phyloP scores from a whole-genome alignment of 306 rosid genomes.

The Potentilla sterilis region DNA sequence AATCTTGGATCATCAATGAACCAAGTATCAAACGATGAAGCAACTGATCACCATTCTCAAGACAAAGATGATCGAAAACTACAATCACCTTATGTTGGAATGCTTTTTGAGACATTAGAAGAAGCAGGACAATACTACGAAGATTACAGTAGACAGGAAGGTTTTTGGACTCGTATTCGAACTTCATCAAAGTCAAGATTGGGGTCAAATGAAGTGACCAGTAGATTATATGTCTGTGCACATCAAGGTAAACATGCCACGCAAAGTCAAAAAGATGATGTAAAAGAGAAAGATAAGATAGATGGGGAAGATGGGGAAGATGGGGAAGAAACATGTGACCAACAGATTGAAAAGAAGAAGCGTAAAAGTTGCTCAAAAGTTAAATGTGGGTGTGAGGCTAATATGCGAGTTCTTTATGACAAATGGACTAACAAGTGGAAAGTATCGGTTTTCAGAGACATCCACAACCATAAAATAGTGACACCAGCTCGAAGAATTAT shows the following conservation, averaged over 20 bases:
- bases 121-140: not conserved
- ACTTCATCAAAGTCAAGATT: not conserved
- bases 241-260: not conserved
- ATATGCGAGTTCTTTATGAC: not conserved
- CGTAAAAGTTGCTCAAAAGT: not conserved
- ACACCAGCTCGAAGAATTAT: not conserved
- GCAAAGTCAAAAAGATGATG: not conserved
- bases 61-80: not conserved
- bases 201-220: not conserved
- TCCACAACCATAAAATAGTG: not conserved
- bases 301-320: not conserved
- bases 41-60: not conserved
- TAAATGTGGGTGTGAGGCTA: not conserved
- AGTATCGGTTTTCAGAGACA: not conserved
- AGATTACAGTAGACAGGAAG: not conserved
- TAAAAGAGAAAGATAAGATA: not conserved
- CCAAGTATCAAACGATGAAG: not conserved
- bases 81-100: not conserved
- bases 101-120: not conserved
- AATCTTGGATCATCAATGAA: not conserved
- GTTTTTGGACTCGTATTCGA: not conserved
- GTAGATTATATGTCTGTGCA: not conserved
- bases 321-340: too few relatives aligned
- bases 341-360: not conserved
- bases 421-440: slow-evolving; percentile 2